These are phyloP conservation scores for Globisporangium spinosum DNA, from an alignment of 352 stramenopile genomes.

Conservation along the genomic window DNA sequence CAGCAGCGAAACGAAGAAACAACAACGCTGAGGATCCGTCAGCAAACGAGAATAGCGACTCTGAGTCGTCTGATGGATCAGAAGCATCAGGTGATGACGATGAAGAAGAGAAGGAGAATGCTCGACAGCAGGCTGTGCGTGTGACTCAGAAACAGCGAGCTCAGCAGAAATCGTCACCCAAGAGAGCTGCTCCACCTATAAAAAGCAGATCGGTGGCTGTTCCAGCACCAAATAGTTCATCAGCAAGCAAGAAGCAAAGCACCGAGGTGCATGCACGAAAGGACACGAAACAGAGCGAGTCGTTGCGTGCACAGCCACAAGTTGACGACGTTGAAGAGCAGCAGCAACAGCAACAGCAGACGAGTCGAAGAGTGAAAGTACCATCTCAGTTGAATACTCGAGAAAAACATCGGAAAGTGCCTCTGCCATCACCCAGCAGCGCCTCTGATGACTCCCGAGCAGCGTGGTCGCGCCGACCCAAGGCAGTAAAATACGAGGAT, in stretches of 20 bases:
- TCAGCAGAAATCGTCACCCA: background rate
- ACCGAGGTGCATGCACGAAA: background rate
- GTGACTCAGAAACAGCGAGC: conserved; percentile 2
- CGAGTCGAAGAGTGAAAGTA: background rate
- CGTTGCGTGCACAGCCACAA: background rate
- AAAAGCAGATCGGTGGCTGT: conserved; percentile 7
- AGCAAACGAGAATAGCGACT: background rate
- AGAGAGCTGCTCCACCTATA: background rate
- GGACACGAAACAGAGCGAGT: background rate
- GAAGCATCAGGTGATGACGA: background rate
- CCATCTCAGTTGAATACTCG: background rate
- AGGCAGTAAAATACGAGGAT: conserved; percentile 8
- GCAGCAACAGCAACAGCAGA: background rate
- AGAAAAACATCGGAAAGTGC: background rate
- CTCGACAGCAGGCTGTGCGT: background rate
- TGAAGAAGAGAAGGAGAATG: conserved; percentile 15
- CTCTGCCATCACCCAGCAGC: conserved; percentile 14
- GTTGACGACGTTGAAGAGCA: background rate
- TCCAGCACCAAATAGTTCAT: background rate
- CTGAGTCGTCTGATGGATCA: background rate
- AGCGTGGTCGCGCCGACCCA: conserved; percentile 12
- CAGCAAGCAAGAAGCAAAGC: background rate
- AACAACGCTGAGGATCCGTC: background rate
- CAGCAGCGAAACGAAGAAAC: conserved; percentile 2
- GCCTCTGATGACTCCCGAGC: conserved; percentile 3